Conservation (phyloP, 768 basidiomycete genomes). For the Naganishia kalamii region DNA sequence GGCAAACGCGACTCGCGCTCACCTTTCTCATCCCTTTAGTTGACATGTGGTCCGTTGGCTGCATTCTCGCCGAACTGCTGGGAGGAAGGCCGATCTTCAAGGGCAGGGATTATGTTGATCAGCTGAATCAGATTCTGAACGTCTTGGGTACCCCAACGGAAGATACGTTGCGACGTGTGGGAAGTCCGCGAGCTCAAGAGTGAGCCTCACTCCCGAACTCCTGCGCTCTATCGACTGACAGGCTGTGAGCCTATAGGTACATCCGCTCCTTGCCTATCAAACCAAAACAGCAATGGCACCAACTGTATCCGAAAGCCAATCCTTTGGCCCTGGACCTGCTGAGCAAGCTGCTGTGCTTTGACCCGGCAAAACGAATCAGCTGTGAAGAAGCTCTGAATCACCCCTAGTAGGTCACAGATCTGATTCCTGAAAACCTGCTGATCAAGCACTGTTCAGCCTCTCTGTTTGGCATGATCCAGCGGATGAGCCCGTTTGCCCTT, state of each 20-base stretch:
- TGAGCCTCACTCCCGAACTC: conserved; percentile 19
- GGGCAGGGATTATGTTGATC: conserved; percentile 72
- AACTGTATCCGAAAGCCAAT: conserved; percentile 88
- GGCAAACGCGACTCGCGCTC: background rate
- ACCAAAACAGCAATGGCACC: conserved; percentile 83
- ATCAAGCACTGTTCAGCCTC: conserved; percentile 37
- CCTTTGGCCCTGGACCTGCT: conserved; percentile 89
- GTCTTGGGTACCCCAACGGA: conserved; percentile 97
- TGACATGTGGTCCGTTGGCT: conserved; percentile 52
- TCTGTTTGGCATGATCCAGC: conserved; percentile 96
- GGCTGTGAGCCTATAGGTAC: conserved; percentile 50
- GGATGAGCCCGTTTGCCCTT: conserved; percentile 80
- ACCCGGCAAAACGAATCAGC: conserved; percentile 90
- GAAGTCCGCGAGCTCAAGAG: conserved; percentile 68
- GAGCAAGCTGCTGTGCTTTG: conserved; percentile 84
- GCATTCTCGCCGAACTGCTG: conserved; percentile 51
- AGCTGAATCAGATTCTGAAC: conserved; percentile 94
- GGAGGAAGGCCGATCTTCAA: conserved; percentile 50
- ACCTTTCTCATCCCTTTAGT: conserved; percentile 26
- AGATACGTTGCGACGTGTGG: conserved; percentile 90
- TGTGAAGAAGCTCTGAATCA: conserved; percentile 93
- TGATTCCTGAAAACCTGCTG: background rate
- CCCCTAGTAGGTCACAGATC: conserved; percentile 56
- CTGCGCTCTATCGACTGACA: background rate
- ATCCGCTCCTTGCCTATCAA: conserved; percentile 97